A percentile compares a stretch with the other conserved stretches of the same genome.
These are phyloP conservation scores for Ophiostoma ulmi DNA, from an alignment of 2,329 filamentous ascomycete species.

Conservation along the genomic window DNA sequence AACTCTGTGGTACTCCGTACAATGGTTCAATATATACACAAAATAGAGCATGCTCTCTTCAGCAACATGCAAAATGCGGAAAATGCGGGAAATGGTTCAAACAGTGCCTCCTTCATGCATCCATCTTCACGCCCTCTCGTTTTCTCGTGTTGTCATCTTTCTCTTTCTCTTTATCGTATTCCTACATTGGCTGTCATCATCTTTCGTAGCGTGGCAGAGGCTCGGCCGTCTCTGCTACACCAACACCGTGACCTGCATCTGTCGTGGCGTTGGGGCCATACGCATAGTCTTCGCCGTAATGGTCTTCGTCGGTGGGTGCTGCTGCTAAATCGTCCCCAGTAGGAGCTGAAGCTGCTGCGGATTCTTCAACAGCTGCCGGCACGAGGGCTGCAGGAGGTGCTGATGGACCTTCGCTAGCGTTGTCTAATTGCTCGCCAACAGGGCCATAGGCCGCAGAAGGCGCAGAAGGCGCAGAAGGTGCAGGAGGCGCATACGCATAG, in stretches of 20 bases:
- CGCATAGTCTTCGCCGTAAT: slow-evolving; percentile 31
- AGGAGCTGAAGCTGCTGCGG: not conserved
- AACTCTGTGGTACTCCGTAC: slow-evolving; percentile 8
- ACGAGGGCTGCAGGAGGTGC: not conserved
- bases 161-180: not conserved
- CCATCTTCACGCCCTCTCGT: not conserved
- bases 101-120: not conserved
- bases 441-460: not conserved
- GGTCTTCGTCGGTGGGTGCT: slow-evolving; percentile 17
- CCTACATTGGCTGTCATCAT: slow-evolving; percentile 21
- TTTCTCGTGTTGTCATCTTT: not conserved
- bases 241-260: slow-evolving; percentile 17
- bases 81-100: not conserved
- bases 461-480: not conserved
- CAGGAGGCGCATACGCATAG: not conserved
- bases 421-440: not conserved
- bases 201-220: slow-evolving; percentile 34
- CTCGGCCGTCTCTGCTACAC: slow-evolving; percentile 26
- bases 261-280: slow-evolving; percentile 24
- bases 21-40: slow-evolving; percentile 2
- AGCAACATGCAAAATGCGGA: not conserved
- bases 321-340: slow-evolving; percentile 32
- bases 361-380: not conserved
- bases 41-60: not conserved
- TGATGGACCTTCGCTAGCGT: not conserved